phyloP scores from a whole-genome alignment of 257 asterid species.

The Solanum paucissectum region DNA sequence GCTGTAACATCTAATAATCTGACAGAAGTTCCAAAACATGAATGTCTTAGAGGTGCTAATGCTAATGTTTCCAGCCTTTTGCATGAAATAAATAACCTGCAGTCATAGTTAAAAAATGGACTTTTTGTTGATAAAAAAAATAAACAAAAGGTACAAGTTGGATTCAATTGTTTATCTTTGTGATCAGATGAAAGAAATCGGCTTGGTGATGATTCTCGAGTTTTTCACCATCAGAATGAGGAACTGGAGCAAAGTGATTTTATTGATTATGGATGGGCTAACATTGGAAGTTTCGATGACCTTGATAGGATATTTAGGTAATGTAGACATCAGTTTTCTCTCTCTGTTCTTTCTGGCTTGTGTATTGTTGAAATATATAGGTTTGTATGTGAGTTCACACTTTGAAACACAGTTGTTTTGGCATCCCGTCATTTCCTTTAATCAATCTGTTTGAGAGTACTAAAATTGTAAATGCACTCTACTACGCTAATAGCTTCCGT shows the following conservation, averaged over 20 bases:
- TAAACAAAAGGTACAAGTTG: not conserved
- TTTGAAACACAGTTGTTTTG: not conserved
- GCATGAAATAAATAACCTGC: not conserved
- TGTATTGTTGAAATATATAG: not conserved
- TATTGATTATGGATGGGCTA: slow-evolving; percentile 79
- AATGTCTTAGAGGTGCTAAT: slow-evolving; percentile 26
- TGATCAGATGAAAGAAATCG: slow-evolving; percentile 36
- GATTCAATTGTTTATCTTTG: slow-evolving; percentile 5
- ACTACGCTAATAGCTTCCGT: not conserved
- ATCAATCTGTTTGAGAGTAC: not conserved
- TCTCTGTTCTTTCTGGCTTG: not conserved
- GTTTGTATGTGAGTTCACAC: not conserved
- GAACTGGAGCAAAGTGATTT: slow-evolving; percentile 55
- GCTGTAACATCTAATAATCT: slow-evolving; percentile 19
- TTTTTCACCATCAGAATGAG: slow-evolving; percentile 42
- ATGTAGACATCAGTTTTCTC: not conserved
- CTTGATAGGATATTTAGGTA: slow-evolving; percentile 91
- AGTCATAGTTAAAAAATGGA: not conserved
- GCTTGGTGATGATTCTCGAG: slow-evolving; percentile 33
- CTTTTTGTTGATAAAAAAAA: not conserved
- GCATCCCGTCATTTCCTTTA: not conserved
- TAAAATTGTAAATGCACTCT: not conserved
- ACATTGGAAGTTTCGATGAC: slow-evolving; percentile 86
- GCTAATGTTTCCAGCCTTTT: not conserved
- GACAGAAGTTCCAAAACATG: slow-evolving; percentile 16